Conservation (phyloP, 2,329 filamentous ascomycete species). For the Colletotrichum tabaci region DNA sequence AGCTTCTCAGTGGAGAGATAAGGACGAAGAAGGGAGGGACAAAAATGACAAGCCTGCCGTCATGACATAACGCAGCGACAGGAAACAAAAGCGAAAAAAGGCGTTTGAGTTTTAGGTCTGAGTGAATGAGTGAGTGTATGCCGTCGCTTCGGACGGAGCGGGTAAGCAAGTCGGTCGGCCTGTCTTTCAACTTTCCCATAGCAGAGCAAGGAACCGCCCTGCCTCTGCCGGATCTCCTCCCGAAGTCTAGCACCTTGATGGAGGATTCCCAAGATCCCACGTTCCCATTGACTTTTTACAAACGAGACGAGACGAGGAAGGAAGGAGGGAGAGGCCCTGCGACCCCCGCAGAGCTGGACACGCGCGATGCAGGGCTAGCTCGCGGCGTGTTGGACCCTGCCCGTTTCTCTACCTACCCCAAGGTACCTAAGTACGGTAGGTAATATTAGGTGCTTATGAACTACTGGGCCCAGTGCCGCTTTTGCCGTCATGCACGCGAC, state of each 20-base stretch:
- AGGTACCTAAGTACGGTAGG: no score
- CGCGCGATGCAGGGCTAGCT: neutral
- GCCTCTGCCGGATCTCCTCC: neutral
- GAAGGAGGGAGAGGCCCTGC: neutral
- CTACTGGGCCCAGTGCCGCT: neutral
- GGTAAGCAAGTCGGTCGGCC: no score
- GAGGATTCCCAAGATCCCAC: neutral
- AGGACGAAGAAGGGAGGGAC: neutral
- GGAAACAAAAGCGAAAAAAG: neutral
- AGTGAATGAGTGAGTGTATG: no score
- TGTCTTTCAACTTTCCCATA: neutral
- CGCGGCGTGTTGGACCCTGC: neutral
- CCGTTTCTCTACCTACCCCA: neutral
- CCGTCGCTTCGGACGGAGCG: neutral
- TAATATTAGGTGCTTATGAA: no score
- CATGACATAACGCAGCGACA: neutral
- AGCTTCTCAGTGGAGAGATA: slow-evolving; percentile 6
- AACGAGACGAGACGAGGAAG: neutral
- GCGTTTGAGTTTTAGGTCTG: neutral
- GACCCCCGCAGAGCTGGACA: neutral
- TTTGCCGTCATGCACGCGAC: neutral
- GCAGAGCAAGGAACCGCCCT: neutral
- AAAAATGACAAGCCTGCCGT: neutral
- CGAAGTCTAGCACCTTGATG: neutral
- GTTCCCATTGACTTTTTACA: neutral